Base-by-base conservation (phyloP, 805 yeast species). In the Ogataea angusta region DNA sequence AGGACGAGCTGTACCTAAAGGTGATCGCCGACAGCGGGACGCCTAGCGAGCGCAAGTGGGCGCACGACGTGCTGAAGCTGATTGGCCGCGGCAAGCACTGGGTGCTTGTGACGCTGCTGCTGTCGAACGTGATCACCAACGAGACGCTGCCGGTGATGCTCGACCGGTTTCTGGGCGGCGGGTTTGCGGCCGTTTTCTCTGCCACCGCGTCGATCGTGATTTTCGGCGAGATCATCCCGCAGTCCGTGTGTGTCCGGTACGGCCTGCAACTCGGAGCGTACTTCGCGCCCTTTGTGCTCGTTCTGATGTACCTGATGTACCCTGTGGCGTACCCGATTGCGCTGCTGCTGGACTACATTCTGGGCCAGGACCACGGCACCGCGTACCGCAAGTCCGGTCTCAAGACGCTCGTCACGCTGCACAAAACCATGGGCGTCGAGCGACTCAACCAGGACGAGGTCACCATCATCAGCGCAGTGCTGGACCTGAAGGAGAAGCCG, bases 291-390 rank as follows among this genome's bases (percentile, higher is more conserved):
- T 90, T 88, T 64, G 97, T 91, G 14, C 68, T 82, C 31, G 64
- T 69, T 2, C 71, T 91, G 58, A 91, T 91, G 96, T 90, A 90
- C 62, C 26, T 81, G 31, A 78, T 91, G 85, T 89, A 84, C 61
- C 98, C 98, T 0, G 71, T 91, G 31, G 95, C 97, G 1, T 87
- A 87, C 56, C 99, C 99, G 2, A 81, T 83, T 45, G 91, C 97
- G 1, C 56, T 78, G 45, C 68, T 91, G 26, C 72, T 91, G 49
- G 99, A 91, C 64, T 72, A 75, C 54, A 73, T 83, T 26, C 70
- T 91, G 25, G 99, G 99, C 40, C 95, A 91, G 66, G 96, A 88
- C 64, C 98, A 91, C 63, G 98, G 99, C 24, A 89, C 96, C 2
- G 78, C 91, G 29, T 91, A 91, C 68, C 88, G 87, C 60, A 88